Percentiles rank a stretch among this genome's conserved stretches.
Conservation (phyloP, 345 rosid species). For the Ceriops tagal region DNA sequence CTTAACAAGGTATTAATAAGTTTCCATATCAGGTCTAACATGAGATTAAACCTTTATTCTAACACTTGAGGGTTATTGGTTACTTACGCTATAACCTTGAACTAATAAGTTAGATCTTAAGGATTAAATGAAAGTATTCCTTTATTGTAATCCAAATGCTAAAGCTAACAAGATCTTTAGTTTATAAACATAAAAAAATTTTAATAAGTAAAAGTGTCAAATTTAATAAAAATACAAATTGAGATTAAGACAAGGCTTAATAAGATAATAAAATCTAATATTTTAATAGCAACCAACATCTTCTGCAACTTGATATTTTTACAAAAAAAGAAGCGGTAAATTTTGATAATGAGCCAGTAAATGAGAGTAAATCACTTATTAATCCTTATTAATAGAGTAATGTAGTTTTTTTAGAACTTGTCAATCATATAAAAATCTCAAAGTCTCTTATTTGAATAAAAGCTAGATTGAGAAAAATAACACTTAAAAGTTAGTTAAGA, state of each 20-base stretch:
- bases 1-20: neutral
- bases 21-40: no score
- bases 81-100: neutral
- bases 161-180: neutral
- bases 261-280: rapidly evolving
- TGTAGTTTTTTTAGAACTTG: no score
- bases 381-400: no score
- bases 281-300: rapidly evolving
- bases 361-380: no score
- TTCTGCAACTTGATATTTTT: no score
- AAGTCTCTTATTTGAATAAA: rapidly evolving
- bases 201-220: neutral
- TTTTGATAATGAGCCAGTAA: no score
- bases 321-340: no score
- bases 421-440: no score
- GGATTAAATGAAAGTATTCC: neutral
- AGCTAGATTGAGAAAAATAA: neutral
- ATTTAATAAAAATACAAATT: neutral
- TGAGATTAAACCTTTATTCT: no score
- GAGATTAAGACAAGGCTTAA: neutral
- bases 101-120: neutral
- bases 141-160: no score
- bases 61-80: no score
- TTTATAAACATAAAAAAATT: neutral
- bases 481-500: neutral